Base-by-base conservation (phyloP, 2,329 filamentous ascomycete genomes). In the Neodidymelliopsis sp. region DNA sequence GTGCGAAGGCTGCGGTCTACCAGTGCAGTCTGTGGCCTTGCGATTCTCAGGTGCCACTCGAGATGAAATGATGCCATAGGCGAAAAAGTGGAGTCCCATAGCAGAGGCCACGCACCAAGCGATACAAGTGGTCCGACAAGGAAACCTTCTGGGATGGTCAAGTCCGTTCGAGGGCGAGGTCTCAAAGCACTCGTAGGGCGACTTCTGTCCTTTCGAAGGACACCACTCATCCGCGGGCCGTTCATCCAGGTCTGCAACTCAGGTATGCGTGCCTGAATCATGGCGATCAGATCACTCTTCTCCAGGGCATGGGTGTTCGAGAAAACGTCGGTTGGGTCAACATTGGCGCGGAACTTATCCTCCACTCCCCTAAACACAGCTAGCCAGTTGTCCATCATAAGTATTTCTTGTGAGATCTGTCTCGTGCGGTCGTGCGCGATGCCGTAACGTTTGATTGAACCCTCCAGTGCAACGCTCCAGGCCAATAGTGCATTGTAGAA, bases 401-500 rank as follows among this genome's bases (percentile, higher is more conserved):
- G 36, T 12, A 68, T 31, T n/a, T 70, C 66, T 5, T 59, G 49
- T 10, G 47, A 48, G 2, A 64, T 44, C 2, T 54, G 51, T 13
- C 40, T 48, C 20, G 62, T 61, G 9, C 53, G 37, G 22, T 62
- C 49, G 15, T 47, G 51, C 4, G 40, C 41, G 2, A 49, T 35
- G 1, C 62, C 62, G 27, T 60, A 58, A 4, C 60, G 63, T 4
- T 37, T 48, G 6, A 60, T 39, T 2, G 58, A 57, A 3, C 62
- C 68, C 27, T 69, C 56, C 11, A 63, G 54, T 8, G 66, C 65
- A 11, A 70, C 55, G n/a, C 62, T 57, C 49, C 65, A 69, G 1
- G 65, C 66, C 3, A 69, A 43, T 8, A 58, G 59, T 10, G 66
- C 59, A 49, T 70, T 69, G 4, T 56, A 20, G 15, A 62, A 56